Evolutionary conservation across 1,284 basidiomycete species (phyloP), one percentile per base, ranked within the genome.

Genomic region (Cystobasidium slooffiae): DNA sequence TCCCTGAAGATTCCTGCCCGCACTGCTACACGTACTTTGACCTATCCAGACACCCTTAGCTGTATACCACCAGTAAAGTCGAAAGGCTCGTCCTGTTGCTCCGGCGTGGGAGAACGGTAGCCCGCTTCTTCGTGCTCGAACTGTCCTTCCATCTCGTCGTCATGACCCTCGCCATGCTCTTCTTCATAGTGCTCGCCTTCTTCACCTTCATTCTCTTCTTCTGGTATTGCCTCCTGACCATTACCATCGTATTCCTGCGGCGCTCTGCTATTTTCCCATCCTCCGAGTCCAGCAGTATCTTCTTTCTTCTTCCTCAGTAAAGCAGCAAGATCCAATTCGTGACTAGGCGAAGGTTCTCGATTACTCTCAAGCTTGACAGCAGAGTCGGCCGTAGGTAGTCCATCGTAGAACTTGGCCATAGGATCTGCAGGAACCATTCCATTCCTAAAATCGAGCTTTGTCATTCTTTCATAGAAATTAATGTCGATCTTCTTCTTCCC

Each of bases 361-460:
- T 61, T 47, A 41, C 64, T 56, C 41, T 62, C 55, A 44, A 65
- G 44, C 46, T 47, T 66, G 62, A 47, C 68, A 12, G 69, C 73
- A 43, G 75, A 72, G 8, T 65, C 53, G 16, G 70, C 74, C 14
- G 75, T 75, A n/a, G 72, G 72, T 41, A 77, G 74, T 46, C 59
- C 74, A 20, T 73, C 73, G 58, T 78, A 75, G 73, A 79, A 77
- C 24, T 63, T 61, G 12, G 77, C 77, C 77, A 78, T 77, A 12
- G 79, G 78, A 46, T 80, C 79, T 3, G 77, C 77, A 6, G 78
- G 78, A 1, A 76, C 58, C 0, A 76, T 76, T 1, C 78, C 78
- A 14, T 75, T 74, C 6, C 76, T 69, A 61, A 79, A 76, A 20
- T 77, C 73, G 16, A 77, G 69, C 0, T 77, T 77, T 18, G 68